A percentile compares a stretch with the other conserved stretches of the same genome.
Conservation (phyloP, 129 eudicot genomes). For the Escallonia herrerae region DNA sequence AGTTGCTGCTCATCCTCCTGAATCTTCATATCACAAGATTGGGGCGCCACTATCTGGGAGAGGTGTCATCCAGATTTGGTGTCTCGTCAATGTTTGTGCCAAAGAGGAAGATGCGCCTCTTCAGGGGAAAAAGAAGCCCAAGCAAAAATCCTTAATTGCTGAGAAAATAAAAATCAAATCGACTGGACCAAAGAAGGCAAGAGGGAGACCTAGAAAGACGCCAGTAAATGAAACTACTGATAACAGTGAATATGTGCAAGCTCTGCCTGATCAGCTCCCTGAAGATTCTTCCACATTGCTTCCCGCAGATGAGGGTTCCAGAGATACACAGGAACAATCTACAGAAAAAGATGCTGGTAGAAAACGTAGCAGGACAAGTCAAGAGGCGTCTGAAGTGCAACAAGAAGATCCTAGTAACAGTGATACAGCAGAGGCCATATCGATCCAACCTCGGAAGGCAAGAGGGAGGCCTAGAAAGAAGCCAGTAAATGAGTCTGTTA, state of each 20-base stretch:
- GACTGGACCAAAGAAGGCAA: conserved; percentile 18
- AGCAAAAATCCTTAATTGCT: not conserved
- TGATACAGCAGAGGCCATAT: not conserved
- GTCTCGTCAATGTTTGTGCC: conserved; percentile 32
- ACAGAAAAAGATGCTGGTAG: conserved; percentile 7
- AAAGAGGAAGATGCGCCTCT: conserved; percentile 27
- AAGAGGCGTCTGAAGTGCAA: conserved; percentile 10
- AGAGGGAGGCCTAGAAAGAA: conserved; percentile 31
- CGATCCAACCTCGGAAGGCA: conserved; percentile 10
- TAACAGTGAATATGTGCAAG: conserved; percentile 15
- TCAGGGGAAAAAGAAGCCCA: conserved; percentile 27
- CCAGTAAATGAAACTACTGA: conserved; percentile 29
- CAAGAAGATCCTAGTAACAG: not conserved
- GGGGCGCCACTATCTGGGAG: conserved; percentile 79
- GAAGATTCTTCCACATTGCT: conserved; percentile 8
- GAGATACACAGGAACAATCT: conserved; percentile 12
- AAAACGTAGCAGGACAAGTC: conserved; percentile 8
- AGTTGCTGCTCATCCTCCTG: conserved; percentile 98
- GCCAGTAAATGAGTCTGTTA: conserved; percentile 12
- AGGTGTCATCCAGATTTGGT: conserved; percentile 91
- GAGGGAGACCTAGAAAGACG: conserved; percentile 69
- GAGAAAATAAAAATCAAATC: not conserved
- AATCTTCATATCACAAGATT: conserved; percentile 82
- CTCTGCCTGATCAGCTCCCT: conserved; percentile 30
- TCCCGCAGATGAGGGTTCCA: conserved; percentile 9